Evolutionary conservation across 2,329 filamentous ascomycete genomes (phyloP).

Genomic region (Aspergillus ruber): DNA sequence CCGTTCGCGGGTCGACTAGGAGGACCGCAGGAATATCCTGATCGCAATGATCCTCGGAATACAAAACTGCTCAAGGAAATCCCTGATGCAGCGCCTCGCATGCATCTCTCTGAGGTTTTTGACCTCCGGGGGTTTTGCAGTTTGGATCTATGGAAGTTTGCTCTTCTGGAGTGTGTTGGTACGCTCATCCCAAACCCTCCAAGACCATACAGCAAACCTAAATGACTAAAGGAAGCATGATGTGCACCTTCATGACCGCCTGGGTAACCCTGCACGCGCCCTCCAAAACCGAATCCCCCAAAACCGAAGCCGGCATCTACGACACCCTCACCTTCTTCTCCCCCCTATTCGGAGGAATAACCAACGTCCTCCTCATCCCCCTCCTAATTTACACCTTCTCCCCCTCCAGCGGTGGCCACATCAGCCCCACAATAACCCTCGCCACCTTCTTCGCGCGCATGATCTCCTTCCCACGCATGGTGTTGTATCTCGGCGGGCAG

Average conservation of each 20-base stretch:
- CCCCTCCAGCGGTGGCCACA: slow-evolving; percentile 46
- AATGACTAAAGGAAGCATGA: slow-evolving; percentile 21
- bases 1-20: slow-evolving; percentile 32
- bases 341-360: slow-evolving; percentile 31
- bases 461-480: slow-evolving; percentile 43
- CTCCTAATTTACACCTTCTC: slow-evolving; percentile 47
- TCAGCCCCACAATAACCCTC: slow-evolving; percentile 51
- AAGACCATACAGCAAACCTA: no score
- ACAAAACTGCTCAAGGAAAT: slow-evolving; percentile 22
- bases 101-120: slow-evolving; percentile 31
- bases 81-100: slow-evolving; percentile 39
- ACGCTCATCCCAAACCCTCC: no score
- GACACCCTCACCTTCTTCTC: slow-evolving; percentile 21
- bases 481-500: slow-evolving; percentile 45
- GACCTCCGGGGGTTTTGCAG: slow-evolving; percentile 29
- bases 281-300: slow-evolving; percentile 6
- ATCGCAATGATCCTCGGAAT: slow-evolving; percentile 25
- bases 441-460: slow-evolving; percentile 47
- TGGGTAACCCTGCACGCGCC: slow-evolving; percentile 17
- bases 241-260: slow-evolving; percentile 20
- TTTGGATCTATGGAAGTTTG: slow-evolving; percentile 35
- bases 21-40: slow-evolving; percentile 31
- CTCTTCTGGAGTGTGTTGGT: slow-evolving; percentile 37
- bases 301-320: slow-evolving; percentile 21
- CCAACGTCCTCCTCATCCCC: slow-evolving; percentile 37